phyloP scores from a whole-genome alignment of 73 alveolate genomes.

The Tetrahymena elliotti region DNA sequence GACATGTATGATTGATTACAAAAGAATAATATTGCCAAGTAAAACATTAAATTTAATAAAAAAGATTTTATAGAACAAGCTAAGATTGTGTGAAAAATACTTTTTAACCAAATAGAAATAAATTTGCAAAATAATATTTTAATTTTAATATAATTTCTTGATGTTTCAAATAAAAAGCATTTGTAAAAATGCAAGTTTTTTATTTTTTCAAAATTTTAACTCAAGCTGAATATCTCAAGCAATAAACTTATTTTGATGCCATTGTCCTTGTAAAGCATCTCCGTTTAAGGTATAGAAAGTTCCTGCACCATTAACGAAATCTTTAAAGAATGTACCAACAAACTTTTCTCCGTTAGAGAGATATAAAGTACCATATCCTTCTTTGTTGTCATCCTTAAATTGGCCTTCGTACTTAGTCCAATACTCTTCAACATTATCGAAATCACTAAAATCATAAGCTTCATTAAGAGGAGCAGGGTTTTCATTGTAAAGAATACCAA shows the following conservation, averaged over 20 bases:
- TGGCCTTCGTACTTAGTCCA: slow-evolving; percentile 36
- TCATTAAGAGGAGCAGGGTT: slow-evolving; percentile 2
- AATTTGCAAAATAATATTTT: neutral
- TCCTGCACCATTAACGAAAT: slow-evolving; percentile 41
- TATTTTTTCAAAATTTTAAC: neutral
- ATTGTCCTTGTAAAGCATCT: slow-evolving; percentile 29
- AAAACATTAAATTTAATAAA: no score
- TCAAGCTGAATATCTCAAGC: neutral
- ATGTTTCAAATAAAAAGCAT: neutral
- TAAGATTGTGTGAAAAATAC: neutral
- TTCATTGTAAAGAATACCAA: slow-evolving; percentile 33
- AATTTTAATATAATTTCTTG: neutral
- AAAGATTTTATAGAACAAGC: no score
- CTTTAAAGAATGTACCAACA: slow-evolving; percentile 39
- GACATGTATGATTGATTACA: no score
- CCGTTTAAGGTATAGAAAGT: slow-evolving; percentile 35
- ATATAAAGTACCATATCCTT: slow-evolving; percentile 31
- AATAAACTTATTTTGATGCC: slow-evolving; percentile 25
- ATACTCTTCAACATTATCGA: slow-evolving; percentile 46
- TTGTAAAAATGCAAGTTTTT: neutral
- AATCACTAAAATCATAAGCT: slow-evolving; percentile 33
- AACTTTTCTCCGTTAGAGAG: slow-evolving; percentile 36
- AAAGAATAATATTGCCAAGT: no score
- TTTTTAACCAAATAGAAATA: neutral
- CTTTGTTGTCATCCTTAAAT: slow-evolving; percentile 32